These are phyloP conservation scores for Umbellularia californica DNA, from an alignment of 164 flowering plant species.

Conservation along the genomic window DNA sequence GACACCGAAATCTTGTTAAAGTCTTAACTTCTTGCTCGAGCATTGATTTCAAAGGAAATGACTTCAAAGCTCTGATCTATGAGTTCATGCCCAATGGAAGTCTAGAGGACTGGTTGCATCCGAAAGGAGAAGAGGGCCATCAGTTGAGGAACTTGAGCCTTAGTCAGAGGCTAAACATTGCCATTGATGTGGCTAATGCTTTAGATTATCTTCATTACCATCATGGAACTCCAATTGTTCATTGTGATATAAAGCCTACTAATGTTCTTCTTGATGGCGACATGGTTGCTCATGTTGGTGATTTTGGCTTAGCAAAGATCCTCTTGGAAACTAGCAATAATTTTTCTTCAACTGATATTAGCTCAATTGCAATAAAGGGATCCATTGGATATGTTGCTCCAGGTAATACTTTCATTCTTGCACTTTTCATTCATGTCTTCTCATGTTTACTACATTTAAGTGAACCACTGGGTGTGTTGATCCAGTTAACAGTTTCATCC, in stretches of 20 bases:
- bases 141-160: not conserved
- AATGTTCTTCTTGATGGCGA: constrained; percentile 5
- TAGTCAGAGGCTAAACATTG: not conserved
- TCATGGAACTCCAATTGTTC: not conserved
- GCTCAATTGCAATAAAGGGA: not conserved
- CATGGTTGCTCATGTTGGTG: constrained; percentile 7
- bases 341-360: not conserved
- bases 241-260: constrained; percentile 8
- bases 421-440: not conserved
- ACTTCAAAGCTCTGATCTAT: constrained; percentile 9
- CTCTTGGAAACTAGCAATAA: not conserved
- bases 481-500: too few species aligned
- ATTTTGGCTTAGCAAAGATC: constrained; percentile 9
- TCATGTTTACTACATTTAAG: too few species aligned
- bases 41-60: not conserved
- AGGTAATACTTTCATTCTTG: not conserved
- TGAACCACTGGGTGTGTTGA: not conserved
- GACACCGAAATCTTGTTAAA: constrained; percentile 8
- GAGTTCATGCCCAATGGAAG: constrained; percentile 7
- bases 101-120: constrained; percentile 4
- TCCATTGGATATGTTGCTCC: constrained; percentile 2
- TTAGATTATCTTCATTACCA: constrained; percentile 6
- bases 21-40: constrained; percentile 2
- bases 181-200: constrained; percentile 7
- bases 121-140: not conserved